Base-by-base conservation (phyloP, 768 basidiomycete species). In the Lyophyllum decastes region DNA sequence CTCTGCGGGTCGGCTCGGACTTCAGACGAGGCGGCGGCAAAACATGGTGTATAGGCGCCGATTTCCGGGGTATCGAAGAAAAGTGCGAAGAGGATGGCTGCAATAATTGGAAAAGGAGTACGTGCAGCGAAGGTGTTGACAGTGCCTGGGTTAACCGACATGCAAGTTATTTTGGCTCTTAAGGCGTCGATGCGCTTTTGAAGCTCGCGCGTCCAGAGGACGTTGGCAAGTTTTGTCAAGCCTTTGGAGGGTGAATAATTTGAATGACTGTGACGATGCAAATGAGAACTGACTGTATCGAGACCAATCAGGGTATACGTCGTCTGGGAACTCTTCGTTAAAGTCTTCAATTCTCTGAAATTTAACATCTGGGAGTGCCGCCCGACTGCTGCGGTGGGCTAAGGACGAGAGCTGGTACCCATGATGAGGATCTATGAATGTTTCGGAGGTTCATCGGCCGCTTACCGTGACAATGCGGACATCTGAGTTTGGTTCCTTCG, bases 131-230 rank as follows among this genome's bases (percentile, higher is more conserved):
- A 71, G 2, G 72, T 75, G 54, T 72, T 71, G 49, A 77, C 72
- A 17, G 60, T 60, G 14, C 76, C 76, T 2, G 74, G 76, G 49
- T 76, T 68, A 14, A 73, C 62, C 22, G 74, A 60, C 27, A 74
- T 68, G 47, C 66, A 70, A 7, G 69, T 65, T 46, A 78, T 75
- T 8, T 70, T 63, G 35, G 68, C 56, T 2, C 64, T 60, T 2
- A 64, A 59, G 7, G 59, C 65, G 34, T 76, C 71, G 17, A 84
- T 67, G 24, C 64, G 75, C 12, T 72, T 73, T 52, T 85, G 83
- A 17, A 86, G 69, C 59, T 80, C 76, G 22, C 72, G 73, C 0
- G 73, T 74, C 48, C 76, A 82, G 4, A 84, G 72, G 16, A 77
- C 61, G 41, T 72, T 72, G 8, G 77, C 75, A 34, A 86, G 69